Evolutionary conservation across 768 basidiomycete genomes (phyloP).

Genomic region (Tulasnella sp.): DNA sequence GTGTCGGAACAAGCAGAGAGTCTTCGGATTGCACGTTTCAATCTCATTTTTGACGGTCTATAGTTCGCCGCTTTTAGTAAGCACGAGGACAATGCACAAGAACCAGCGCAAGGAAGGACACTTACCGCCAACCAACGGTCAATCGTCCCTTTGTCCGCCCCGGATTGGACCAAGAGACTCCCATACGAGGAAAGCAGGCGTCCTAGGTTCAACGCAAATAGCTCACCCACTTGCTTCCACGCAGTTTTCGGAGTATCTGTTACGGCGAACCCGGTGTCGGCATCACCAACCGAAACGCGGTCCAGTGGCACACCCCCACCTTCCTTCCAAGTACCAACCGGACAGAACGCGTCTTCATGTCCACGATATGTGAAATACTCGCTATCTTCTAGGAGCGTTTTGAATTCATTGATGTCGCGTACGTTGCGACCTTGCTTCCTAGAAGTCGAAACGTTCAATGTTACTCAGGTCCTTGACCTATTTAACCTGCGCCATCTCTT

Average conservation of each 20-base stretch:
- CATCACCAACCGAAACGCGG: background rate
- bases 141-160: background rate
- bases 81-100: no score
- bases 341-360: background rate
- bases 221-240: background rate
- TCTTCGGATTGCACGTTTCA: background rate
- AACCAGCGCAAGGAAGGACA: background rate
- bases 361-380: background rate
- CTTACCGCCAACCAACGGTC: slow-evolving; percentile 25
- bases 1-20: background rate
- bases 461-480: no score
- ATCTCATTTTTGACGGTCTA: slow-evolving; percentile 6
- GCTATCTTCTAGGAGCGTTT: background rate
- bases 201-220: background rate
- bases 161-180: slow-evolving; percentile 4
- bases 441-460: no score
- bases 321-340: background rate
- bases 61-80: background rate
- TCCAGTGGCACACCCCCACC: background rate
- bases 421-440: background rate
- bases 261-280: background rate
- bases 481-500: background rate
- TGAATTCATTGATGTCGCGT: background rate
- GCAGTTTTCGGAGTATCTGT: background rate
- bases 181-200: background rate